Evolutionary conservation across 176 grass and related monocot genomes (phyloP), one percentile per base, ranked within the genome.

Genomic region (Carex pumila): DNA sequence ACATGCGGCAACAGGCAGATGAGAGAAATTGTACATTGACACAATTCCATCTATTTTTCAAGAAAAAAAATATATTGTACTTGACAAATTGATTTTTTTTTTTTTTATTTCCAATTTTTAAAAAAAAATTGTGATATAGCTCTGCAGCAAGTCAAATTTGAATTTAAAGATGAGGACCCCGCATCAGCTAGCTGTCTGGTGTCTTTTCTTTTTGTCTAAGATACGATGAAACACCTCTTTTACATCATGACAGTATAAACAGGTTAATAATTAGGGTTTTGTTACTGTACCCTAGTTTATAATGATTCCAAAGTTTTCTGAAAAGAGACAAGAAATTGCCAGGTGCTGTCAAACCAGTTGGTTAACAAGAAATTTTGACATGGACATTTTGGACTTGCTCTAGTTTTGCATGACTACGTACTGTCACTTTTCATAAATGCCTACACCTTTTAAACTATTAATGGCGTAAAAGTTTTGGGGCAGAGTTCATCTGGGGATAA

Each of bases 371-470:
- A 39, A 39, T 39, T 39, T 39, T 39, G 37, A 39, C 14, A 71
- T 45, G 17, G 68, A 45, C 68, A 71, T 71, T 47, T 71, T 71
- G 68, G 17, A n/a, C 15, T 71, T 45, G 36, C 17, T 71, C 37
- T 71, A 18, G 1, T 71, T 47, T 71, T 45, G 14, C 15, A 39
- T 43, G 68, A 67, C 13, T 67, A 71, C n/a, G n/a, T n/a, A n/a
- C 68, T 71, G 7, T 70, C 36, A 43, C 31, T 45, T 71, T 12
- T 71, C 37, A 71, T 39, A 71, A 71, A 71, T 71, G 39, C 6
- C 10, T n/a, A 71, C 68, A 71, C 37, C 68, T 47, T 71, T 71
- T 47, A 19, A 71, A 71, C 37, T 71, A 47, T 71, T 71, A 71
- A 71, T 47, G 45, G 68, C 68, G 3, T 34, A 18, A 71, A 71